Base-by-base conservation (phyloP, 78 protist species). In the Monosiga brevicollis region DNA sequence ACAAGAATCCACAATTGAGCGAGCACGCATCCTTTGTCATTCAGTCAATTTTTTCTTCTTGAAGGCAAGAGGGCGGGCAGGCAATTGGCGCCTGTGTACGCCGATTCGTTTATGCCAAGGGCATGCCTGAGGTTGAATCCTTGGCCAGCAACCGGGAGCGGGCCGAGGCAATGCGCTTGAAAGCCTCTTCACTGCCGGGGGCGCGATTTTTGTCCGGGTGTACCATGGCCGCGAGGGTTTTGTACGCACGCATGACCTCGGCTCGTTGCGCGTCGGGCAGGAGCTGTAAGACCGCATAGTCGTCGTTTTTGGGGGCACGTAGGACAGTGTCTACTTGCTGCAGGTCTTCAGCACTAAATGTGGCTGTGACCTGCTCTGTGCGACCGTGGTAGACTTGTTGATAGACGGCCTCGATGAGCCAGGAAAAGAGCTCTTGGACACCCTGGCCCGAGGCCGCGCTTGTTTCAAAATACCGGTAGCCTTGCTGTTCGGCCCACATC, bases 171-270 rank as follows among this genome's bases (percentile, higher is more conserved):
- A 49, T 15, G 62, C 76, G 76, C 42, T 84, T 88, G 89, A 91
- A 91, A 2, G n/a, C 79, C 25, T 84, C 89, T 3, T 73, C 83
- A 34, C 87, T 86, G 9, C 73, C 90, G 2, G 83, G 85, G 26
- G 80, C 83, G 73, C 29, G 1, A 82, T 88, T 87, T 80, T 89
- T 88, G 81, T 94, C 96, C 26, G 96, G 96, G 71, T 94, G 96
- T 78, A 80, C 70, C 87, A 89, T 85, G 36, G 84, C 74, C 11
- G 97, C 95, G 49, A 92, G 29, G 85, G 86, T 90, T 34, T 86
- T 84, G 89, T 88, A 94, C 10, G 93, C 92, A 54, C 82, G 81
- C 43, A 78, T 81, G 75, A 89, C 81, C 43, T 80, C 85, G 9
- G 25, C 72, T 15, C 29, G 29, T 6, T 49, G 29, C 29, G 29